A percentile compares a stretch with the other conserved stretches of the same genome.
phyloP scores from a whole-genome alignment of 768 basidiomycete genomes.

The Cystobasidium tubakii region DNA sequence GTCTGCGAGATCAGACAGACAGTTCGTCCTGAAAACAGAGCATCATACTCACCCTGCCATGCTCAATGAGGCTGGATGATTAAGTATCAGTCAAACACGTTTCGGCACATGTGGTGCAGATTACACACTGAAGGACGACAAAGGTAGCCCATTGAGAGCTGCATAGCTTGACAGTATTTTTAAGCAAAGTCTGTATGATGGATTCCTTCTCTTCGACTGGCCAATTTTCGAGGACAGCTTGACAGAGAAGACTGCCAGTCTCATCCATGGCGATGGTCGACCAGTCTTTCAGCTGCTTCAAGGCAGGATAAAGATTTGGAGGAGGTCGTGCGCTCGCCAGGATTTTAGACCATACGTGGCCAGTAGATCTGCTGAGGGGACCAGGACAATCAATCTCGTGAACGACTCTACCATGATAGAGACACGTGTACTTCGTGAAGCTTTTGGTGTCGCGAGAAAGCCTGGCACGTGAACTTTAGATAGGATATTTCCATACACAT shows the following conservation, averaged over 20 bases:
- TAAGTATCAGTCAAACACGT: not conserved
- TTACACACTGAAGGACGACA: constrained; percentile 27
- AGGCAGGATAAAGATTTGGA: constrained; percentile 16
- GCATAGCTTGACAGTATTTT: constrained; percentile 4
- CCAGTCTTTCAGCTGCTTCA: constrained; percentile 32
- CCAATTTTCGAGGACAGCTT: constrained; percentile 37
- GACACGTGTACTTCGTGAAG: not conserved
- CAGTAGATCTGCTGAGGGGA: constrained; percentile 33
- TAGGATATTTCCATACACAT: too few species aligned
- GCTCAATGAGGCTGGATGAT: constrained; percentile 33
- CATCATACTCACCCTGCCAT: constrained; percentile 18
- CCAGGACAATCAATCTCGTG: not conserved
- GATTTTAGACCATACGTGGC: constrained; percentile 35
- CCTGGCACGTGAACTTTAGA: too few species aligned
- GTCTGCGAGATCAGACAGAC: not conserved
- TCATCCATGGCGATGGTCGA: constrained; percentile 34
- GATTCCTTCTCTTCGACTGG: constrained; percentile 10
- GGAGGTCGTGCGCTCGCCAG: constrained; percentile 5
- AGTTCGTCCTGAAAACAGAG: not conserved
- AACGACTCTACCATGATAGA: too few species aligned
- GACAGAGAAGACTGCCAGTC: constrained; percentile 35
- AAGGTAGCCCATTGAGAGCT: constrained; percentile 31
- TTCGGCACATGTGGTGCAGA: not conserved
- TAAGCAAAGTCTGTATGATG: constrained; percentile 21
- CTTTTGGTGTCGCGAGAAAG: constrained; percentile 15